Evolutionary conservation across 306 rosid species (phyloP).

Genomic region (Rosa chinensis): DNA sequence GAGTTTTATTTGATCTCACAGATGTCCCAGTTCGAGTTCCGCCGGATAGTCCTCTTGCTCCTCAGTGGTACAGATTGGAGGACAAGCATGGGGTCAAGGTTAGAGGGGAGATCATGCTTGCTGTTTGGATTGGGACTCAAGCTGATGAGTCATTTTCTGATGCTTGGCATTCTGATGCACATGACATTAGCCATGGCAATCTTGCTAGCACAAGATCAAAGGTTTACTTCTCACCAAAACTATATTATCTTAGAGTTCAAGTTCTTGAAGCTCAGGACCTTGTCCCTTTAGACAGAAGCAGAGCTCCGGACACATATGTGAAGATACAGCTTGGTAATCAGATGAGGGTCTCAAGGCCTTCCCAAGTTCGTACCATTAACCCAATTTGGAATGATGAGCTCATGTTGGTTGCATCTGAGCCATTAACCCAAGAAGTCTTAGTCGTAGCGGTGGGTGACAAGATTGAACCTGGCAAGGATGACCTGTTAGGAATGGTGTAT

Average conservation of each 20-base stretch:
- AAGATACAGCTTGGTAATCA: conserved; percentile 65
- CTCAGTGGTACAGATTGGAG: conserved; percentile 87
- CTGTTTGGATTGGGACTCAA: conserved; percentile 97
- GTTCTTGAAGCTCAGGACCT: conserved; percentile 92
- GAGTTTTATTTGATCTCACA: conserved; percentile 49
- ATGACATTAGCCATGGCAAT: conserved; percentile 61
- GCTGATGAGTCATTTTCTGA: conserved; percentile 93
- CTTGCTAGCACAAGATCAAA: conserved; percentile 72
- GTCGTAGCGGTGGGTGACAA: conserved; percentile 63
- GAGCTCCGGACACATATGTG: conserved; percentile 46
- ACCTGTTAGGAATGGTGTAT: conserved; percentile 61
- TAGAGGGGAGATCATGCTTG: conserved; percentile 85
- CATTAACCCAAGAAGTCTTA: conserved; percentile 37
- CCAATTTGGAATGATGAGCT: conserved; percentile 88
- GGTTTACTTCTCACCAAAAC: conserved; percentile 90
- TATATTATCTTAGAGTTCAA: conserved; percentile 71
- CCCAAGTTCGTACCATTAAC: conserved; percentile 37
- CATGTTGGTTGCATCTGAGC: conserved; percentile 88
- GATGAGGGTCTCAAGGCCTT: conserved; percentile 44
- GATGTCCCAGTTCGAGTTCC: conserved; percentile 76
- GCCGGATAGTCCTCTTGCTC: conserved; percentile 96
- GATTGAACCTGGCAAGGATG: conserved; percentile 55
- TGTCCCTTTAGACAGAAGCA: conserved; percentile 55
- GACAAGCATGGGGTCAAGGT: conserved; percentile 60
- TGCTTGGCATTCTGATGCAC: conserved; percentile 99